Conservation (phyloP, 73 alveolate genomes). For the Blepharisma japonicum region DNA sequence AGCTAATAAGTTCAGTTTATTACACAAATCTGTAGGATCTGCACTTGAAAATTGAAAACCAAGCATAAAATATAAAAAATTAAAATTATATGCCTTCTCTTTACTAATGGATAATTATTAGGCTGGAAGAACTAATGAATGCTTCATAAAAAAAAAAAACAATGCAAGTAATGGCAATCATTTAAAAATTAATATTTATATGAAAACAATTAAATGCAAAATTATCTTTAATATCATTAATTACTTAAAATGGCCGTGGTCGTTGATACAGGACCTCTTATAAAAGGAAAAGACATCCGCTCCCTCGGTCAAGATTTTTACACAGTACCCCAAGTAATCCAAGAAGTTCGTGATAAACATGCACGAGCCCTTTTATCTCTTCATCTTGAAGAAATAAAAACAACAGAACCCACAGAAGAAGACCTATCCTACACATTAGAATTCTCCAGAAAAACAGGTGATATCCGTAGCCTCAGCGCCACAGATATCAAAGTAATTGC, state of each 20-base stretch:
- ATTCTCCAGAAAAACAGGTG: conserved; percentile 63
- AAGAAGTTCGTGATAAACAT: conserved; percentile 28
- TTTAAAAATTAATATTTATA: no score
- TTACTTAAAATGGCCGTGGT: conserved; percentile 27
- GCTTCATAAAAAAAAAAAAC: no score
- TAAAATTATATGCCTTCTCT: no score
- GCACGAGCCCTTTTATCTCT: conserved; percentile 11
- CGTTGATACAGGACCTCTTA: conserved; percentile 32
- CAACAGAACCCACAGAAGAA: conserved; percentile 34
- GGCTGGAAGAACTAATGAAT: no score
- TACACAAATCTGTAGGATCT: no score
- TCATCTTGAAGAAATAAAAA: conserved; percentile 33
- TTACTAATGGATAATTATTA: no score
- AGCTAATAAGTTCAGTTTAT: no score
- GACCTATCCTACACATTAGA: conserved; percentile 26
- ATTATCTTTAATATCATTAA: not conserved
- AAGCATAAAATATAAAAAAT: no score
- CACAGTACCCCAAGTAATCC: conserved; percentile 6
- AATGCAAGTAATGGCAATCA: no score
- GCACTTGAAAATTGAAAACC: no score
- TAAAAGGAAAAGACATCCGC: not conserved
- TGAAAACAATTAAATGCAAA: no score
- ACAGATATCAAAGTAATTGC: conserved; percentile 57
- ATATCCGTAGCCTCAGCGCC: conserved; percentile 37
- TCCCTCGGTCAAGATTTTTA: conserved; percentile 1